phyloP scores from a whole-genome alignment of 148 eudicot genomes.

The Diospyros lotus region DNA sequence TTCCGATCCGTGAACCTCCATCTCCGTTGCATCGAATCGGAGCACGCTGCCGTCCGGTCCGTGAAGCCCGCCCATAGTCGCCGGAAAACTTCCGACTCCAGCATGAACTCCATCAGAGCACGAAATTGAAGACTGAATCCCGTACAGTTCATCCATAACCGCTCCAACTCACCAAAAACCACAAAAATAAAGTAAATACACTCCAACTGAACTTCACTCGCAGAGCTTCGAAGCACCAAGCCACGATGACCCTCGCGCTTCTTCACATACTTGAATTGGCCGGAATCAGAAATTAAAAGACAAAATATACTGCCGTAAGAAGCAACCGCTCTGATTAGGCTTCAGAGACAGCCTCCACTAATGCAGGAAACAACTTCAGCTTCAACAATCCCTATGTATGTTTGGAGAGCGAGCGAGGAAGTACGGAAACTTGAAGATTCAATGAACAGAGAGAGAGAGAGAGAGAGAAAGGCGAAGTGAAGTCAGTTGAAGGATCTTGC shows the following conservation, averaged over 20 bases:
- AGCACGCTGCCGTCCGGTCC: not conserved
- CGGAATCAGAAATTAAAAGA: not conserved
- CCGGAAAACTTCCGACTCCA: not conserved
- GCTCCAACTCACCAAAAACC: not conserved
- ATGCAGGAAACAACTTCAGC: not conserved
- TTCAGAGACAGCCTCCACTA: not conserved
- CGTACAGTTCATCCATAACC: slow-evolving; percentile 31
- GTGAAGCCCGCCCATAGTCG: not conserved
- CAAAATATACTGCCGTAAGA: too few relatives aligned
- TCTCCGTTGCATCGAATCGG: slow-evolving; percentile 7
- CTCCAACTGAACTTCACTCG: not conserved
- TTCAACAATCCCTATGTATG: not conserved
- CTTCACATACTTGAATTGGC: not conserved
- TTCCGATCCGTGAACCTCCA: slow-evolving; percentile 17
- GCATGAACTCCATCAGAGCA: slow-evolving; percentile 9
- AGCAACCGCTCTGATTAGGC: too few relatives aligned
- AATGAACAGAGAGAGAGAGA: too few relatives aligned
- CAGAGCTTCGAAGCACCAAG: not conserved
- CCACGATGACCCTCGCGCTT: not conserved
- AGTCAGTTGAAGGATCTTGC: too few relatives aligned
- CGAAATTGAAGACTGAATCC: slow-evolving; percentile 29
- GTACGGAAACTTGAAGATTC: too few relatives aligned
- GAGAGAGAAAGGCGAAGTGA: too few relatives aligned
- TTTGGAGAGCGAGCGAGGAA: not conserved
- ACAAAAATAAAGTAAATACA: not conserved